Evolutionary conservation across 2,329 filamentous ascomycete species (phyloP).

Genomic region (Claviceps africana): DNA sequence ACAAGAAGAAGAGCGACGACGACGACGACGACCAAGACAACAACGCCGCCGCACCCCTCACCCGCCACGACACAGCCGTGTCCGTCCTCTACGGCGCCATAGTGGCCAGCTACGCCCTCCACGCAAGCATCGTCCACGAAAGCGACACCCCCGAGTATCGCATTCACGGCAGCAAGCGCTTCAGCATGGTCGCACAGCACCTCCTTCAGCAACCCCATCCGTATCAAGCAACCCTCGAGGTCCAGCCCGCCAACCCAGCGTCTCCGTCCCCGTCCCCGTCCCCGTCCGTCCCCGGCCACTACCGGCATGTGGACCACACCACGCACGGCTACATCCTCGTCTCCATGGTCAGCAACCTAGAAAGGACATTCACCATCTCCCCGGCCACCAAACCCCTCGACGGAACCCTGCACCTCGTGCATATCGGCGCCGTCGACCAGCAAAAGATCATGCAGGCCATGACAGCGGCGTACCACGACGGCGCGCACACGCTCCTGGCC

Average conservation of each 20-base stretch:
- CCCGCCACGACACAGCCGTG: constrained; percentile 20
- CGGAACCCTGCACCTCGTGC: constrained; percentile 54
- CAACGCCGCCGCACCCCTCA: constrained; percentile 3
- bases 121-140: constrained; percentile 78
- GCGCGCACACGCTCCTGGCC: constrained; percentile 37
- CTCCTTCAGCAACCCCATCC: constrained; percentile 45
- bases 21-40: background rate
- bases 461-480: constrained; percentile 45
- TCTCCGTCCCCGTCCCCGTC: background rate
- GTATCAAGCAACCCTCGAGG: constrained; percentile 31
- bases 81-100: constrained; percentile 55
- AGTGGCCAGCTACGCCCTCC: constrained; percentile 80
- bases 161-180: constrained; percentile 60
- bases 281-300: constrained; percentile 2
- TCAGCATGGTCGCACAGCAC: constrained; percentile 70
- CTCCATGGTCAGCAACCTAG: constrained; percentile 66
- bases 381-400: constrained; percentile 58
- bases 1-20: background rate
- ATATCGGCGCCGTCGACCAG: constrained; percentile 55
- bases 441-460: constrained; percentile 65
- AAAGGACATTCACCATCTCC: constrained; percentile 70
- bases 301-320: constrained; percentile 19
- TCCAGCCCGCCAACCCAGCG: constrained; percentile 10
- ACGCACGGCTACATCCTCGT: constrained; percentile 65
- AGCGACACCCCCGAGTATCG: constrained; percentile 76